Evolutionary conservation across 345 rosid species (phyloP), one percentile per base, ranked within the genome.

Genomic region (Moricandia arvensis): DNA sequence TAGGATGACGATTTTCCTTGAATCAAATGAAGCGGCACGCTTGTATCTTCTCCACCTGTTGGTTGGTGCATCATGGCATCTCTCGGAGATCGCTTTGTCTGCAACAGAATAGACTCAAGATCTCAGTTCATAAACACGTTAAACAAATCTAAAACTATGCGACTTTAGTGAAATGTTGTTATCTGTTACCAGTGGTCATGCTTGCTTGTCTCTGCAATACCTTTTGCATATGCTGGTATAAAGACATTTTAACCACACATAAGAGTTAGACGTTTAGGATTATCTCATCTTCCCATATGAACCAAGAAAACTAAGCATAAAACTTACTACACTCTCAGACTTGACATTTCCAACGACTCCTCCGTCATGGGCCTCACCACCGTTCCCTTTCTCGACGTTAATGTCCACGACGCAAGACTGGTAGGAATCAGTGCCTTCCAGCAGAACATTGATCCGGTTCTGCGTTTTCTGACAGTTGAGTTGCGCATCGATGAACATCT

Each of bases 1-100:
- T 6, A 89, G 74, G 70, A 93, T 74, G 86, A 91, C 98, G 38
- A 93, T 60, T 73, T 89, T 91, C 79, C 97, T 85, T 8, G 97
- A 94, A 79, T 91, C 95, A 80, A 90, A 91, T 8, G 91, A 86
- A 9, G 96, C 91, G 0, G 88, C 88, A 31, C 97, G 96, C 73
- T 89, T 94, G 69, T 83, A 94, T 79, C 84, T 90, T 85, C 97
- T 88, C 95, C 95, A 88, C 67, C 91, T 86, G 85, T 94, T 93
- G 10, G 76, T 78, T 13, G 95, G 88, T 47, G 81, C 81, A 16
- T 91, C 97, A 34, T 86, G 89, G 77, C 77, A 73, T 80, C 89
- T 83, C 63, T 93, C 97, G 0, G 72, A 69, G 17, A 74, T 67
- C 4, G 91, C 79, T 80, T 87, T 94, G 27, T 90, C 96, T 94